Evolutionary conservation across 768 basidiomycete species (phyloP), one percentile per base, ranked within the genome.

Genomic region (Suillus luteus): DNA sequence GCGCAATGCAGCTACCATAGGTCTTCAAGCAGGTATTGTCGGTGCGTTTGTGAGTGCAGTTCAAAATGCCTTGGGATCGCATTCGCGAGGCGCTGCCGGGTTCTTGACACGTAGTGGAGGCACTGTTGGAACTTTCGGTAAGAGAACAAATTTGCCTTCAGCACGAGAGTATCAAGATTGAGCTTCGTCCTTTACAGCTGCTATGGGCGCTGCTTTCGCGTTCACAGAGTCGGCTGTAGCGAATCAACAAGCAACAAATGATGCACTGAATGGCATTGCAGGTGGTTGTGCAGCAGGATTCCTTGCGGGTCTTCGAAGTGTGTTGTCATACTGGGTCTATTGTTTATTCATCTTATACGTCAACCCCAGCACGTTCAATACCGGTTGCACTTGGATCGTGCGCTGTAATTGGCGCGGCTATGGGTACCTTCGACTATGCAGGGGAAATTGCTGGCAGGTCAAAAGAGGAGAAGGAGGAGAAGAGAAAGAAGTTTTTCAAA

Each of bases 271-370:
- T 70, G 90, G 91, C 57, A 90, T 89, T 54, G 86, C 86, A 59
- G 95, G 92, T 61, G 95, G 91, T 62, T 96, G 95, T 78, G 95
- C 95, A 55, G 95, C 95, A 59, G 95, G 95, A 54, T 94, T 96
- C 78, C 78, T 96, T 66, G 93, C 93, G 37, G 95, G 95, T 60
- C 77, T 96, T 62, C 84, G 92, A 81, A 84, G 93, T 94, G 70
- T 46, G 85, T 77, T 62, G 55, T 44, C 12, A 27, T 49, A 3
- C 27, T 51, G 52, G 51, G 60, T 38, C 15, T 35, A 38, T 24
- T 46, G 24, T 44, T 62, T 41, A 57, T 33, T 64, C 59, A 61
- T 31, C 67, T 72, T 40, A 75, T 6, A 19, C 63, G 3, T 44
- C 60, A 61, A 10, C 49, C 48, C 60, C 67, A 96, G 94, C 86